Evolutionary conservation across 2,329 filamentous ascomycete genomes (phyloP).

Genomic region (Ilyonectria mors-panacis): DNA sequence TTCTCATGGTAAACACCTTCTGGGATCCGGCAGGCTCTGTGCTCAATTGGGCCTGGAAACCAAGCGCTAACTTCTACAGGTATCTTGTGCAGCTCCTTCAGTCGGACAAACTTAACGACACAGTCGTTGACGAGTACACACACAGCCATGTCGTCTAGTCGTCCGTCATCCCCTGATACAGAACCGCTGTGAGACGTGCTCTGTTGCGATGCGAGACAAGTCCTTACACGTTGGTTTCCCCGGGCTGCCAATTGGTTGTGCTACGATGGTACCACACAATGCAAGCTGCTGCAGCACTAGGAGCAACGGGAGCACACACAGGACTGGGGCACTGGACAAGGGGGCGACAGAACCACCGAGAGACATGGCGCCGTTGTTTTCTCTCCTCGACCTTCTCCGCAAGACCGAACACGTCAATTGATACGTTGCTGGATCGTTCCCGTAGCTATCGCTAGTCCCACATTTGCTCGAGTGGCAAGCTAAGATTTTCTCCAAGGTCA

Average conservation of each 20-base stretch:
- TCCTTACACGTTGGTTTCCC: constrained; percentile 23
- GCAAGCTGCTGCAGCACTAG: not conserved
- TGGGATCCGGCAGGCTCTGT: too few relatives aligned
- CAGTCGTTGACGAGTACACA: not conserved
- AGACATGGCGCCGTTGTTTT: not conserved
- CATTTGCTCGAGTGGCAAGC: not conserved
- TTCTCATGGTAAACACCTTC: too few relatives aligned
- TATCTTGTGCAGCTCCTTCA: too few relatives aligned
- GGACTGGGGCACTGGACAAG: not conserved
- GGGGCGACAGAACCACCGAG: not conserved
- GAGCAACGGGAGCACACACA: not conserved
- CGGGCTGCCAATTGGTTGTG: not conserved
- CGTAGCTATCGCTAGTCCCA: not conserved
- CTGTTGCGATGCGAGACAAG: not conserved
- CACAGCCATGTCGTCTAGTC: not conserved
- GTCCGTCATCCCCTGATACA: not conserved
- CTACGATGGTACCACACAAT: not conserved
- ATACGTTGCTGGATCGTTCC: constrained; percentile 10
- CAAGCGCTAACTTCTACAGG: too few relatives aligned
- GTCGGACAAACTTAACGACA: not conserved
- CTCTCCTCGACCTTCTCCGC: constrained; percentile 8
- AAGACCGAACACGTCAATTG: constrained; percentile 5
- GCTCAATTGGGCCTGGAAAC: too few relatives aligned
- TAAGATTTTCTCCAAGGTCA: not conserved
- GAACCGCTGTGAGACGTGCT: not conserved